Base-by-base conservation (phyloP, 2,329 filamentous ascomycete genomes). In the Phaeosphaeria sp. region DNA sequence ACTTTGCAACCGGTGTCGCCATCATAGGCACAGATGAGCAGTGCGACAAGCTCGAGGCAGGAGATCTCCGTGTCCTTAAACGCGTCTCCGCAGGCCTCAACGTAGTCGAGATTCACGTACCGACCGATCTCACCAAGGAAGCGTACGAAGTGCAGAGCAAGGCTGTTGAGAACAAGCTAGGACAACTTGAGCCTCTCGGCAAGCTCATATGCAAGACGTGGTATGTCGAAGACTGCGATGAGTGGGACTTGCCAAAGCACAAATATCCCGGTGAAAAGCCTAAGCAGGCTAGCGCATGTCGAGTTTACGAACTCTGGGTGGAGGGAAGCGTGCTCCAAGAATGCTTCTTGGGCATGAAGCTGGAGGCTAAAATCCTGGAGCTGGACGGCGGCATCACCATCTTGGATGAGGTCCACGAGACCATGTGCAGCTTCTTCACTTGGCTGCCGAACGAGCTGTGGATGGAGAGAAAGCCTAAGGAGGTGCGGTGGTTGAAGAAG, bases 281-380 rank as follows among this genome's bases (percentile, higher is more conserved):
- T 23, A 50, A 57, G 7, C 61, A 56, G 56, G 52, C 55, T 11
- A 58, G 58, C 7, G 65, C 75, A 17, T 80, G 84, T 39, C 64
- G 56, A 44, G 81, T 80, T 46, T 77, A 80, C 60, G 72, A 73
- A 13, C 89, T 96, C 63, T 86, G 90, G 68, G 71, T 97, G 3
- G 93, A 97, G 59, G 84, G 87, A 23, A 74, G 82, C 4, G 73
- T 86, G 2, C 76, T 90, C 18, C 59, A 80, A 25, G 79, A 85
- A 54, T 85, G 90, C 69, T 84, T 85, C 57, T 75, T 83, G 0
- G 91, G 92, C 0, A 76, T 83, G 77, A 83, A 80, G 71, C 69
- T 83, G 48, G 68, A 78, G 36, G 79, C 71, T 6, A 65, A 52
- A 15, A 60, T 76, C 18, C 27, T 75, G 25, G 64, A 60, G 2